Conservation (phyloP, 139 green algal genomes). For the Chlorella sp. region DNA sequence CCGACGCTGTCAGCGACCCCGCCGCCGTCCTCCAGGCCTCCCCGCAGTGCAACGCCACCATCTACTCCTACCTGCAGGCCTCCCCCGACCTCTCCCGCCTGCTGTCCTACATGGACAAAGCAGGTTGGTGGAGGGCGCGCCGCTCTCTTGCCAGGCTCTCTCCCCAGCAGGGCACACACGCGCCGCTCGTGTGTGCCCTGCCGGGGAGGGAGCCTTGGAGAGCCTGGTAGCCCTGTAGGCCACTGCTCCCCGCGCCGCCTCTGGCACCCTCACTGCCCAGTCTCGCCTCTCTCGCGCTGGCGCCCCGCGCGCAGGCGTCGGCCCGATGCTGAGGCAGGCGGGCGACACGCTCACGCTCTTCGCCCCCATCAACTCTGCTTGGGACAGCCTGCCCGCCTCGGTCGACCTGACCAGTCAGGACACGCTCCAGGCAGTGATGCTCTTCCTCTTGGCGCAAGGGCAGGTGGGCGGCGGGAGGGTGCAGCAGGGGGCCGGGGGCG, state of each 20-base stretch:
- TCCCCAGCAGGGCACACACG: not conserved
- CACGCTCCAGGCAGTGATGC: not conserved
- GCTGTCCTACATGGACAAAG: not conserved
- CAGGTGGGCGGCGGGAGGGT: not conserved
- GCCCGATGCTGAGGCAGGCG: not conserved
- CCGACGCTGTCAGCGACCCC: not conserved
- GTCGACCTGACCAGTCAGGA: not conserved
- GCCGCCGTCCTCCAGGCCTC: not conserved
- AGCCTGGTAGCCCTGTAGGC: not conserved
- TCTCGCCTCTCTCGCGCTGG: not conserved
- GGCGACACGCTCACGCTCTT: not conserved
- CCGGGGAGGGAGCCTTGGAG: not conserved
- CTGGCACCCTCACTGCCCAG: not conserved
- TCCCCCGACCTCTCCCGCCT: not conserved
- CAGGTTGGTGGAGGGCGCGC: not conserved
- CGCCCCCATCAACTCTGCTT: constrained; percentile 3
- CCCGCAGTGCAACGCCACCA: not conserved
- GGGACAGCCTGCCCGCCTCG: not conserved
- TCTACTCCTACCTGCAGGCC: not conserved
- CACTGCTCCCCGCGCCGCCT: not conserved
- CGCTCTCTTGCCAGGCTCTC: not conserved
- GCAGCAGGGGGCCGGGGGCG: not conserved
- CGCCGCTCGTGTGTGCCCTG: no score
- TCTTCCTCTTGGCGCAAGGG: not conserved
- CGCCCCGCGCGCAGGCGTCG: not conserved